These are phyloP conservation scores for Chamaecyparis obtusa DNA, from an alignment of 75 land plant genomes.

Conservation along the genomic window DNA sequence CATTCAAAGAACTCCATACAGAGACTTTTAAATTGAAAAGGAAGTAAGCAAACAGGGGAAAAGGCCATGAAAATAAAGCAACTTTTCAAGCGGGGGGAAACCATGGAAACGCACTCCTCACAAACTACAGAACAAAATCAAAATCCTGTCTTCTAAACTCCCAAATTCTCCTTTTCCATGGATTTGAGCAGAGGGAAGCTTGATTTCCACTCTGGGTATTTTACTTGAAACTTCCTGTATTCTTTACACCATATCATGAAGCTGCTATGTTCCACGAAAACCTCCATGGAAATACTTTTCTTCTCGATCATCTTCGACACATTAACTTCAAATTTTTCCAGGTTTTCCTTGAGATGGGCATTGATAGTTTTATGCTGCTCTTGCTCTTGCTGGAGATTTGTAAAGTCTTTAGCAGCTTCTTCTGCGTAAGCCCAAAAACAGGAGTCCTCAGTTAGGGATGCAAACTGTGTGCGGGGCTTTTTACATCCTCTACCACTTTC, in stretches of 20 bases:
- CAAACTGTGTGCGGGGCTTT: neutral
- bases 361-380: neutral
- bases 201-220: neutral
- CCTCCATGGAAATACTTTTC: neutral
- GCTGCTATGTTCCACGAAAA: neutral
- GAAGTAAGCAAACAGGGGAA: no score
- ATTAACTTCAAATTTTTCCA: neutral
- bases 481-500: no score
- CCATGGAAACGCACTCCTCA: no score
- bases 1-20: no score
- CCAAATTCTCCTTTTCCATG: neutral
- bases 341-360: neutral
- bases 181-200: neutral
- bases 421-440: constrained; percentile 2
- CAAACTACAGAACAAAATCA: no score
- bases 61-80: no score
- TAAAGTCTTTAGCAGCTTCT: neutral
- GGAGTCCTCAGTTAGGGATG: neutral
- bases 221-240: neutral
- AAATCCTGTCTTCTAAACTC: no score
- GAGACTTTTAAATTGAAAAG: no score
- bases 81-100: no score
- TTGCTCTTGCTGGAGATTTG: neutral
- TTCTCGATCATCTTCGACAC: neutral
- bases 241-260: neutral